A percentile compares a stretch with the other conserved stretches of the same genome.
phyloP scores from a whole-genome alignment of 1,284 basidiomycete genomes.

The Leucoagaricus sp. region DNA sequence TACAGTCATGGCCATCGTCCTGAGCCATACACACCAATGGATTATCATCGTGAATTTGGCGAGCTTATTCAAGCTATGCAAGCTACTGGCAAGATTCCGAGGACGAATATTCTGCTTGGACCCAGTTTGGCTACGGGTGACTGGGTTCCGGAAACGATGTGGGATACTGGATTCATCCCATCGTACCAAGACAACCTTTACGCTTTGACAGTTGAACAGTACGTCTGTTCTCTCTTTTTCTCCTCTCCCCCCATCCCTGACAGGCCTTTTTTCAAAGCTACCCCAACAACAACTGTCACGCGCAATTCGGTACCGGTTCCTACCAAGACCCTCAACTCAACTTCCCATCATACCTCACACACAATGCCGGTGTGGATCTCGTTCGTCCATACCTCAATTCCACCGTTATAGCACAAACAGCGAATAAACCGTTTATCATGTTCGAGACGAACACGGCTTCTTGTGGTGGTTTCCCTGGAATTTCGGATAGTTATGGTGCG shows the following conservation, averaged over 20 bases:
- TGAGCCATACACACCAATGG: constrained; percentile 39
- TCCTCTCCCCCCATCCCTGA: background rate
- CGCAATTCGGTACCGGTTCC: constrained; percentile 37
- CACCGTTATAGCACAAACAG: constrained; percentile 42
- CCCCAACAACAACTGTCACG: constrained; percentile 7
- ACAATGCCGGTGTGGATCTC: constrained; percentile 48
- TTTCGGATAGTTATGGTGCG: constrained; percentile 72
- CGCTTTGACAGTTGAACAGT: constrained; percentile 52
- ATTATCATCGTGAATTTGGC: constrained; percentile 56
- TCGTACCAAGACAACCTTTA: constrained; percentile 39
- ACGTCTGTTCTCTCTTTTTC: constrained; percentile 17
- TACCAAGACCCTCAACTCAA: constrained; percentile 49
- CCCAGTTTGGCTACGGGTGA: constrained; percentile 49
- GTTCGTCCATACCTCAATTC: constrained; percentile 53
- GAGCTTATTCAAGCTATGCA: constrained; percentile 41
- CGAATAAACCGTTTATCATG: constrained; percentile 63
- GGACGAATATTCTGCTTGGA: constrained; percentile 32
- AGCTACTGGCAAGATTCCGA: constrained; percentile 34
- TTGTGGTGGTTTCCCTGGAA: constrained; percentile 79
- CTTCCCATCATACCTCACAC: constrained; percentile 60
- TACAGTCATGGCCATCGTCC: constrained; percentile 28
- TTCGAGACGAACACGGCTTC: constrained; percentile 83
- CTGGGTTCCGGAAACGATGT: constrained; percentile 48
- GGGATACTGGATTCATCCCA: constrained; percentile 47
- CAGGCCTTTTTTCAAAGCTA: constrained; percentile 12